Conservation (phyloP, 1,284 basidiomycete genomes). For the Pseudozyma tsukubaensis region DNA sequence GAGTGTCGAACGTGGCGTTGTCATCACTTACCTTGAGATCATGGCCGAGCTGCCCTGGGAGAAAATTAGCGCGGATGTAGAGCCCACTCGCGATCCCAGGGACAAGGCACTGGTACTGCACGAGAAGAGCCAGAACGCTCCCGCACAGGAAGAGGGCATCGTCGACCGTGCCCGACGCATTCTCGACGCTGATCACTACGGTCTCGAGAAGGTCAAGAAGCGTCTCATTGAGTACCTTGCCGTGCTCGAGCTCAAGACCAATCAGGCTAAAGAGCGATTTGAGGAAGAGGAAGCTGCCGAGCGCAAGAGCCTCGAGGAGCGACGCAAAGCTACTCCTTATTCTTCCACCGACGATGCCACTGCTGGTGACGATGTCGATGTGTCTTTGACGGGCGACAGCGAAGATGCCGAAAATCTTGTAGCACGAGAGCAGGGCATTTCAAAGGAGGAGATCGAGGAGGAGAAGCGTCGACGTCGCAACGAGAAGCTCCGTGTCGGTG, state of each 20-base stretch:
- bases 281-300: conserved; percentile 51
- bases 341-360: conserved; percentile 31
- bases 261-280: conserved; percentile 60
- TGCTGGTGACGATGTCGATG: conserved; percentile 21
- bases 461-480: conserved; percentile 45
- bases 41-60: conserved; percentile 69
- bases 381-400: conserved; percentile 11
- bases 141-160: conserved; percentile 51
- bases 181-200: conserved; percentile 71
- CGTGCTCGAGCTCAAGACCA: conserved; percentile 69
- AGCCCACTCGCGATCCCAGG: conserved; percentile 23
- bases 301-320: conserved; percentile 35
- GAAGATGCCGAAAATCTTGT: conserved; percentile 33
- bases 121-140: conserved; percentile 13
- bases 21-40: conserved; percentile 69
- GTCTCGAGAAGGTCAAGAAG: conserved; percentile 71
- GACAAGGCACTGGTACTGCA: conserved; percentile 43
- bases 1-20: conserved; percentile 66
- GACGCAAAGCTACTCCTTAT: conserved; percentile 23
- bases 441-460: conserved; percentile 39
- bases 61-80: conserved; percentile 56
- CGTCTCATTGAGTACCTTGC: conserved; percentile 71
- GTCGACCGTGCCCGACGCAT: conserved; percentile 63
- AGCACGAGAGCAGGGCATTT: conserved; percentile 32
- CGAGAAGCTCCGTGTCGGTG: conserved; percentile 50